A percentile compares a stretch with the other conserved stretches of the same genome.
These are phyloP conservation scores for Metschnikowia hibisci DNA, from an alignment of 805 yeast genomes.

Conservation along the genomic window DNA sequence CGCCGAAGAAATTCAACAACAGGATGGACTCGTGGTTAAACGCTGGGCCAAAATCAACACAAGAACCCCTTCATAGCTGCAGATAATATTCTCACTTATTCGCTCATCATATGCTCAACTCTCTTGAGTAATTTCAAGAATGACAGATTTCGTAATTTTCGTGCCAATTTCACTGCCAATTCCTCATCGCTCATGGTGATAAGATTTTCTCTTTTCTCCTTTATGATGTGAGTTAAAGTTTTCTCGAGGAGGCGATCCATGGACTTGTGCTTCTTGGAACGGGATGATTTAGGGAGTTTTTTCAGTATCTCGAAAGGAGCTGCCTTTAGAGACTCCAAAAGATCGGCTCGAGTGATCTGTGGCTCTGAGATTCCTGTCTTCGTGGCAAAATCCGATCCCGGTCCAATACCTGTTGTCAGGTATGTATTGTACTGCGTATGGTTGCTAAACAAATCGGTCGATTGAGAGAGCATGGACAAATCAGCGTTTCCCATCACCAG, in stretches of 20 bases:
- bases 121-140: conserved; percentile 14
- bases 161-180: conserved; percentile 12
- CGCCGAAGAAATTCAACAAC: conserved; percentile 36
- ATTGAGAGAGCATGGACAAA: conserved; percentile 9
- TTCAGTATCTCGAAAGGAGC: no score
- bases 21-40: conserved; percentile 58
- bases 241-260: conserved; percentile 7
- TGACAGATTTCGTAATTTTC: conserved; percentile 11
- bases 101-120: conserved; percentile 13
- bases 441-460: conserved; percentile 3
- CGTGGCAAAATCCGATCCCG: background rate
- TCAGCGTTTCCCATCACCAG: background rate
- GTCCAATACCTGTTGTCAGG: background rate
- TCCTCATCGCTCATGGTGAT: conserved; percentile 13
- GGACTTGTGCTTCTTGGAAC: conserved; percentile 1
- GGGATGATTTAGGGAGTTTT: conserved; percentile 2
- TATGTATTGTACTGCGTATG: conserved; percentile 2
- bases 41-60: conserved; percentile 45
- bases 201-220: conserved; percentile 3
- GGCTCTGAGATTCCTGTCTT: background rate
- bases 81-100: background rate
- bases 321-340: background rate
- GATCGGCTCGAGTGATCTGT: conserved; percentile 3
- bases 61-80: background rate
- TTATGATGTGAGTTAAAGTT: conserved; percentile 6